A percentile compares a stretch with the other conserved stretches of the same genome.
phyloP scores from a whole-genome alignment of 2,329 filamentous ascomycete species.

The Purpureocillium lavendulum region DNA sequence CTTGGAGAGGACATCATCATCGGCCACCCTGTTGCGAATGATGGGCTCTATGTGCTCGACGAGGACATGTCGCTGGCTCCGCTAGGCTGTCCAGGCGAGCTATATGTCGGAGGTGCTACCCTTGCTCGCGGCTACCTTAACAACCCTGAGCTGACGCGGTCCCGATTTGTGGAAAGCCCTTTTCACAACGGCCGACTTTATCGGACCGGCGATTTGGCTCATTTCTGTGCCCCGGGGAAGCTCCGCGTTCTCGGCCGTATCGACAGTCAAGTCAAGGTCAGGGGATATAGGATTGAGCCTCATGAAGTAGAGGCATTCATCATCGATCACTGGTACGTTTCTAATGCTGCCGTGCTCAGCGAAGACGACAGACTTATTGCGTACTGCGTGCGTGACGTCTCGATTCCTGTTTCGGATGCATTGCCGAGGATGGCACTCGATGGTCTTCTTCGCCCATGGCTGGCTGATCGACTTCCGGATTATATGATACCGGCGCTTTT shows the following conservation, averaged over 20 bases:
- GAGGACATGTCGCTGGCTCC: conserved; percentile 23
- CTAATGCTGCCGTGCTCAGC: conserved; percentile 5
- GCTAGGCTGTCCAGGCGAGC: conserved; percentile 23
- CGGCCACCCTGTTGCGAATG: conserved; percentile 13
- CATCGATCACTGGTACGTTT: conserved; percentile 5
- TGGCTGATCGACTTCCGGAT: conserved; percentile 5
- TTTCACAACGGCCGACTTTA: conserved; percentile 9
- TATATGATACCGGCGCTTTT: conserved; percentile 11
- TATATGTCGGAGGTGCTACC: conserved; percentile 21
- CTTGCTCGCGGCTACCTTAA: conserved; percentile 13
- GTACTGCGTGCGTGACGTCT: conserved; percentile 6
- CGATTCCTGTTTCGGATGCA: neutral
- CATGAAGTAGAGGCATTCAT: conserved; percentile 12
- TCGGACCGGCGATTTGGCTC: conserved; percentile 12
- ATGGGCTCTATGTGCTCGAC: conserved; percentile 31
- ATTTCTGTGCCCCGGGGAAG: conserved; percentile 5
- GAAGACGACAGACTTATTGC: conserved; percentile 7
- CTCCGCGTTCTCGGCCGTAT: conserved; percentile 11
- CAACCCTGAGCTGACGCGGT: conserved; percentile 6
- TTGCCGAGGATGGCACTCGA: neutral
- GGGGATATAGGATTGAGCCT: conserved; percentile 11
- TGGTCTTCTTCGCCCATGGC: conserved; percentile 2
- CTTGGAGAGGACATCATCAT: conserved; percentile 9
- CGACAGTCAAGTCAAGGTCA: conserved; percentile 14
- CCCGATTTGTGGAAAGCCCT: conserved; percentile 6